A percentile compares a stretch with the other conserved stretches of the same genome.
These are phyloP conservation scores for Emericellopsis atlantica DNA, from an alignment of 2,329 filamentous ascomycete genomes.

Conservation along the genomic window DNA sequence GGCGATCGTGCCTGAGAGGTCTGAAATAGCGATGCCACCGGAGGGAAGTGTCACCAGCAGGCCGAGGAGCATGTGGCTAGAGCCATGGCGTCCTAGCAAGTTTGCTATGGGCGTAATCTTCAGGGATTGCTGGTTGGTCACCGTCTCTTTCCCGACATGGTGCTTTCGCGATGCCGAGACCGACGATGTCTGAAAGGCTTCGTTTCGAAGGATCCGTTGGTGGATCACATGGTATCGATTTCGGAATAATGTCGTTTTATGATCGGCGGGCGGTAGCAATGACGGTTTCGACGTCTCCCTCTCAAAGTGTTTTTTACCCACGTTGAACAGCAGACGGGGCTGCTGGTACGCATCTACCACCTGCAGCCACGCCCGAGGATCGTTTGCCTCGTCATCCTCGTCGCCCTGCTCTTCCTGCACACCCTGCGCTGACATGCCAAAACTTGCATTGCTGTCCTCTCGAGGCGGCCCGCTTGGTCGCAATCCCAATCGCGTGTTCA, in stretches of 20 bases:
- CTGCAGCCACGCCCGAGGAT: slow-evolving; percentile 74
- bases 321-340: slow-evolving; percentile 65
- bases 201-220: slow-evolving; percentile 82
- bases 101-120: slow-evolving; percentile 80
- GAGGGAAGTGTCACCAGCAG: slow-evolving; percentile 72
- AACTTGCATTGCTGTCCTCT: slow-evolving; percentile 54
- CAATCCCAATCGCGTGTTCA: slow-evolving; percentile 43
- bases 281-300: slow-evolving; percentile 53
- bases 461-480: slow-evolving; percentile 30
- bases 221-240: slow-evolving; percentile 88
- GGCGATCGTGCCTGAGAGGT: slow-evolving; percentile 77
- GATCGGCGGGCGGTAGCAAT: slow-evolving; percentile 61
- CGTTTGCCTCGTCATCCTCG: slow-evolving; percentile 47
- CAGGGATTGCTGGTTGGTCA: slow-evolving; percentile 55
- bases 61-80: slow-evolving; percentile 74
- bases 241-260: slow-evolving; percentile 77
- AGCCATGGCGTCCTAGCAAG: slow-evolving; percentile 66
- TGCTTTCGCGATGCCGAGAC: slow-evolving; percentile 47
- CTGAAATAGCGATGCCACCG: slow-evolving; percentile 70
- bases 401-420: slow-evolving; percentile 43
- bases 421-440: slow-evolving; percentile 42
- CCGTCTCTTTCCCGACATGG: slow-evolving; percentile 40
- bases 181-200: slow-evolving; percentile 77
- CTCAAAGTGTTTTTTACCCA: slow-evolving; percentile 82
- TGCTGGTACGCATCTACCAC: slow-evolving; percentile 77